Conservation (phyloP, 768 basidiomycete species). For the Kwoniella botswanensis region DNA sequence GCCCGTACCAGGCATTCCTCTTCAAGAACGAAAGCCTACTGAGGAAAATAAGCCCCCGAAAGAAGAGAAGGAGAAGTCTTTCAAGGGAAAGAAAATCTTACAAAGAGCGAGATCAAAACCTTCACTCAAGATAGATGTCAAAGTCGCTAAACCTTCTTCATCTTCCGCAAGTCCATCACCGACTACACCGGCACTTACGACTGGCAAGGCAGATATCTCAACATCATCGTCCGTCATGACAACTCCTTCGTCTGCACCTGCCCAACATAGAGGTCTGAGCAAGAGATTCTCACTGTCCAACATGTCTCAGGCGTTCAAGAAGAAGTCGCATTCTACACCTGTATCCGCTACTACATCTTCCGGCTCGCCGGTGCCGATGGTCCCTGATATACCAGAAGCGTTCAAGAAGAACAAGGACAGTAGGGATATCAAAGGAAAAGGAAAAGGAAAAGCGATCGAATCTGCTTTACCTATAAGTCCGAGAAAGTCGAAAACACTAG, state of each 20-base stretch:
- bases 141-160: conserved; percentile 4
- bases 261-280: conserved; percentile 28
- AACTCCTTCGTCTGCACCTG: conserved; percentile 12
- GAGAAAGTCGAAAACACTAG: conserved; percentile 18
- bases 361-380: conserved; percentile 23
- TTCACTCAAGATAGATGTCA: conserved; percentile 26
- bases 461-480: conserved; percentile 12
- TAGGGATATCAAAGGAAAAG: conserved; percentile 1
- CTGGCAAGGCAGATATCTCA: conserved; percentile 10
- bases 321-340: conserved; percentile 25
- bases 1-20: background rate
- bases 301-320: conserved; percentile 48
- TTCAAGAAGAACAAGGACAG: conserved; percentile 24
- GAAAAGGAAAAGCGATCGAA: conserved; percentile 1
- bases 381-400: conserved; percentile 41
- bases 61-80: background rate
- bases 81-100: conserved; percentile 13
- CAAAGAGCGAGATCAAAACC: conserved; percentile 22
- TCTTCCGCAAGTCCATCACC: conserved; percentile 3
- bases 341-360: conserved; percentile 11
- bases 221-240: background rate
- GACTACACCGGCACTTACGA: conserved; percentile 13
- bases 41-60: background rate
- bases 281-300: conserved; percentile 50
- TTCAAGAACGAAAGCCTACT: background rate